A percentile compares a stretch with the other conserved stretches of the same genome.
Conservation (phyloP, 176 grass and related monocot species). For the Chrysopogon serrulatus region DNA sequence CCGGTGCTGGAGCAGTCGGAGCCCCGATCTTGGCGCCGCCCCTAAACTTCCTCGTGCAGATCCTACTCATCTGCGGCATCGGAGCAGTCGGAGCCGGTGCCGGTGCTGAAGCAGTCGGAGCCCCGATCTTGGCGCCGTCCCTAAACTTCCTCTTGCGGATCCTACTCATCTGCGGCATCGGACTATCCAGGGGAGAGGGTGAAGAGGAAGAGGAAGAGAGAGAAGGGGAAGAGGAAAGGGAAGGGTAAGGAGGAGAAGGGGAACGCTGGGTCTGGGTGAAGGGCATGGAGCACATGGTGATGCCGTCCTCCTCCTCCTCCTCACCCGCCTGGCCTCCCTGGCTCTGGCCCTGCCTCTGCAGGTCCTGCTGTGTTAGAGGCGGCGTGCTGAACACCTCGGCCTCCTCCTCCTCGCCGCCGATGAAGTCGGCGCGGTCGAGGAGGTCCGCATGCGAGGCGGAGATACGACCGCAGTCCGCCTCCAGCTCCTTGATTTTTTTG, state of each 20-base stretch:
- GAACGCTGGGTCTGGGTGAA: neutral
- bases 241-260: neutral
- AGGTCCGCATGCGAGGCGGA: constrained; percentile 28
- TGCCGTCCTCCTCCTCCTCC: neutral
- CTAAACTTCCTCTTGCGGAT: neutral
- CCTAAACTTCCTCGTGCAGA: no score
- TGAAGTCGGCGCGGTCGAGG: neutral
- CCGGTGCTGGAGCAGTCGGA: no score
- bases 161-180: neutral
- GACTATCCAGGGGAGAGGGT: neutral
- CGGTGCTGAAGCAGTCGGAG: neutral
- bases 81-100: no score
- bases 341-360: neutral
- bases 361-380: neutral
- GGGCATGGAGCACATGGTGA: constrained; percentile 13
- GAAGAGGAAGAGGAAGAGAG: neutral
- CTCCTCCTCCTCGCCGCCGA: neutral
- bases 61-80: no score
- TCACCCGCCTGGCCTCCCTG: neutral
- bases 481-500: no score
- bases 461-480: constrained; percentile 24
- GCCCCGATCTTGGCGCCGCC: no score
- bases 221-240: no score
- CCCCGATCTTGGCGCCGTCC: constrained; percentile 17
- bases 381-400: constrained; percentile 26